Base-by-base conservation (phyloP, 2,329 filamentous ascomycete species). In the Ophiostoma sp. region DNA sequence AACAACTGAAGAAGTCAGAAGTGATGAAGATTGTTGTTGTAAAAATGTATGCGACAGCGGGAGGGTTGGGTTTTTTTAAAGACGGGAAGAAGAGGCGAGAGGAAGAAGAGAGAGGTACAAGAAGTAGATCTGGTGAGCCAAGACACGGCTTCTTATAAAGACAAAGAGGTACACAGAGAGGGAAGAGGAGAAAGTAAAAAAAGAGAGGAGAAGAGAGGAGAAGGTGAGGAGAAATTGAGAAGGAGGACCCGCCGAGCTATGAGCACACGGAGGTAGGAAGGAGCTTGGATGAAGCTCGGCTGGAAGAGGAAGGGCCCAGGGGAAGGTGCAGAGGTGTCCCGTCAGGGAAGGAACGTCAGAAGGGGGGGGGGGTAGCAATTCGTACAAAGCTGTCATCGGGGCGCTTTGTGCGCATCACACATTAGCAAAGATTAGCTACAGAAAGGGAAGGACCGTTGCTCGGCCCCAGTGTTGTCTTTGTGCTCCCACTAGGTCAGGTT, bases 101-200 rank as follows among this genome's bases (percentile, higher is more conserved):
- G 8, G 25, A 57, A 36, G 69, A 25, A 45, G 25, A 50, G 36
- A 31, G 22, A 70, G 36, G 48, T 52, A 42, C 68, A 45, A 48
- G 25, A 63, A 8, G 33, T 8, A 25, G 50, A n/a, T 25, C n/a
- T 22, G 22, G 12, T 11, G 69, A 61, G 69, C 69, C 55, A 70
- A 71, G 69, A 71, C 69, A 61, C 52, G 39, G 55, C 69, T 64
- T 71, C 69, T 71, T 71, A 71, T 71, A 72, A 28, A 17, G 42
- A 71, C 70, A 71, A 61, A 71, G 69, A 45, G 69, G 69, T 70
- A 70, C 69, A n/a, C 52, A 57, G 42, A 57, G 59, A 50, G 31
- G 15, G 42, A 15, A 36, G 69, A 22, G 15, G 52, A 48, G 50
- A 45, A 15, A 25, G 61, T 7, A 36, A n/a, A 50, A 31, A 17